Evolutionary conservation across 2,329 filamentous ascomycete genomes (phyloP).

Genomic region (Monosporascus sp.): DNA sequence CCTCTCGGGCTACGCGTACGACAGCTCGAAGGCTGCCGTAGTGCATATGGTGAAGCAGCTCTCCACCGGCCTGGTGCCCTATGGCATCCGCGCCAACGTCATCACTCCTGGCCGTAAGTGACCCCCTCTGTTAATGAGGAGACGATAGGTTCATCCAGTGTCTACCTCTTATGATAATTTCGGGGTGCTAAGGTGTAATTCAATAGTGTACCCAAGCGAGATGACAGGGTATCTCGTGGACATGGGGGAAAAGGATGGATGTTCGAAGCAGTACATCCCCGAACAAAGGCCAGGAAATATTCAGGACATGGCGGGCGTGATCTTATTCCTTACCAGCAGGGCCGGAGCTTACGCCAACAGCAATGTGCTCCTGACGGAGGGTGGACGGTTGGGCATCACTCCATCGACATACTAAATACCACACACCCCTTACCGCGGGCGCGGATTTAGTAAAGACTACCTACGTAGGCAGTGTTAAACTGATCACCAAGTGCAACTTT

Average conservation of each 20-base stretch:
- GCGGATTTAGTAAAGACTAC: no score
- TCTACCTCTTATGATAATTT: neutral
- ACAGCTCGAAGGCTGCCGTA: conserved; percentile 60
- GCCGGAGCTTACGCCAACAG: conserved; percentile 52
- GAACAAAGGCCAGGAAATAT: conserved; percentile 23
- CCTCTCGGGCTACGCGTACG: conserved; percentile 62
- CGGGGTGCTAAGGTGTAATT: neutral
- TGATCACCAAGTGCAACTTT: no score
- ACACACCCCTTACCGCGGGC: neutral
- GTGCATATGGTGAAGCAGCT: conserved; percentile 64
- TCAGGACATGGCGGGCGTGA: conserved; percentile 47
- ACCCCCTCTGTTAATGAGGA: neutral
- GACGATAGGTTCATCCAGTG: no score
- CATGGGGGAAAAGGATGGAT: conserved; percentile 11
- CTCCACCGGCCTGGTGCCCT: conserved; percentile 53
- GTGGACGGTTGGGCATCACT: conserved; percentile 36
- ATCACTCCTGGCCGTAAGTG: conserved; percentile 24
- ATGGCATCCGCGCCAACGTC: conserved; percentile 37
- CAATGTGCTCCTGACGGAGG: conserved; percentile 47
- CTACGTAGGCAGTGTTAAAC: no score
- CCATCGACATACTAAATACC: conserved; percentile 16
- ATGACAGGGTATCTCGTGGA: conserved; percentile 34
- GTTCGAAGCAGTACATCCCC: conserved; percentile 16
- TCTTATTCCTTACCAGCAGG: conserved; percentile 46
- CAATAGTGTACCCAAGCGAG: conserved; percentile 40